Evolutionary conservation across 345 rosid genomes (phyloP), one percentile per base, ranked within the genome.

Genomic region (Pelargonium nanum): DNA sequence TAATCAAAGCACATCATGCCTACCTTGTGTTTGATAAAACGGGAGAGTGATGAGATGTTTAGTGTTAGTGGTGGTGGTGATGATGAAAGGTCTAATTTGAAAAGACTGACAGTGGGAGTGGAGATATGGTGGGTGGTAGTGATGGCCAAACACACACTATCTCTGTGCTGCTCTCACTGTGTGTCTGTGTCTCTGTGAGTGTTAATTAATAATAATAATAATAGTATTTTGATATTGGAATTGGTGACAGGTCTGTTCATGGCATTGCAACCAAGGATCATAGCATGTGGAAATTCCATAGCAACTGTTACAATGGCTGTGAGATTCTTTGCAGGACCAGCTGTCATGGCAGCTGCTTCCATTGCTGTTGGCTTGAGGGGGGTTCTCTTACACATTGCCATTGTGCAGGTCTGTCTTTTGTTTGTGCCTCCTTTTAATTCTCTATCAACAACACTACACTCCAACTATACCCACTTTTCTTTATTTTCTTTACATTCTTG

Each of bases 251-350:
- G 99, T 56, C 74, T 93, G 86, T 93, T 93, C 83, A 93, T 93
- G 99, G 99, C 99, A 55, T 83, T 93, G 81, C 96, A 93, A 68
- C 99, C 96, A 61, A 90, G 82, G 89, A 90, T 93, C 58, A 93
- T 93, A 84, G 97, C 99, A 56, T 93, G 99, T 78, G 99, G 99
- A 52, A 93, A 93, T 77, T 80, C 87, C 63, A 67, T 80, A 24
- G 99, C 99, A 73, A 71, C 89, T 71, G 86, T 87, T 75, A 81
- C 99, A 0, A 89, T 92, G 91, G 89, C 75, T 16, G 90, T 93
- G 76, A 87, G 99, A 84, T 93, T 93, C 90, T 70, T 93, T 67
- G 68, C 81, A 73, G 99, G 99, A 44, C 99, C 99, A 65, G 99
- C 97, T 74, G 90, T 90, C 65, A 93, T 93, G 99, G 79, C 87